Evolutionary conservation across 768 basidiomycete genomes (phyloP).

Genomic region (Naganishia randhawae): DNA sequence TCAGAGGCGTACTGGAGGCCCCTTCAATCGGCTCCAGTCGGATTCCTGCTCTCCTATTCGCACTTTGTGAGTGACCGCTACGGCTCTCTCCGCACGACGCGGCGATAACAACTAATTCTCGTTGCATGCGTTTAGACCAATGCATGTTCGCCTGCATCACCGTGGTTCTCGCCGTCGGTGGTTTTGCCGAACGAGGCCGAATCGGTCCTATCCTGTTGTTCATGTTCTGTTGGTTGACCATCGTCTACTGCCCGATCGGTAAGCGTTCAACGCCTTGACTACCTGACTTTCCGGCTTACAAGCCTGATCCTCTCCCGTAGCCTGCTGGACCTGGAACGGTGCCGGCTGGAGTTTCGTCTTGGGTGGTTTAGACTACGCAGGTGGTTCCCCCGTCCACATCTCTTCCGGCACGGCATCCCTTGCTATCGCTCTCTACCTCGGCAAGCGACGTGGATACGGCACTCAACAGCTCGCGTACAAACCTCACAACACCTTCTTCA

Average conservation of each 20-base stretch:
- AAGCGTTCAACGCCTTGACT: constrained; percentile 64
- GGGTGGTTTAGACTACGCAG: constrained; percentile 83
- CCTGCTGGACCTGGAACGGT: constrained; percentile 55
- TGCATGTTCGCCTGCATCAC: constrained; percentile 41
- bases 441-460: constrained; percentile 63
- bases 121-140: constrained; percentile 17
- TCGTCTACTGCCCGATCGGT: constrained; percentile 80
- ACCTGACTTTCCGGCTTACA: neutral
- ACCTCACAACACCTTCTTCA: constrained; percentile 80
- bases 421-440: constrained; percentile 81
- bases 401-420: constrained; percentile 68
- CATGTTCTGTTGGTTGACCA: constrained; percentile 75
- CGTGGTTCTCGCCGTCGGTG: constrained; percentile 51
- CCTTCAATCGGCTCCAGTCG: constrained; percentile 76
- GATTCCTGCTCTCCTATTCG: constrained; percentile 76
- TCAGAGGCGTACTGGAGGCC: constrained; percentile 65
- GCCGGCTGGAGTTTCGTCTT: constrained; percentile 75
- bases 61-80: constrained; percentile 60
- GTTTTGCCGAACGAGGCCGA: constrained; percentile 79
- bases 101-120: neutral
- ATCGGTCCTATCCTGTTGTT: constrained; percentile 73
- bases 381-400: constrained; percentile 53
- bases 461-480: constrained; percentile 59
- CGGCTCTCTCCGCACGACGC: neutral
- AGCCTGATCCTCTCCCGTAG: neutral